A percentile compares a stretch with the other conserved stretches of the same genome.
Conservation (phyloP, 345 rosid species). For the Odontarrhena argentea region DNA sequence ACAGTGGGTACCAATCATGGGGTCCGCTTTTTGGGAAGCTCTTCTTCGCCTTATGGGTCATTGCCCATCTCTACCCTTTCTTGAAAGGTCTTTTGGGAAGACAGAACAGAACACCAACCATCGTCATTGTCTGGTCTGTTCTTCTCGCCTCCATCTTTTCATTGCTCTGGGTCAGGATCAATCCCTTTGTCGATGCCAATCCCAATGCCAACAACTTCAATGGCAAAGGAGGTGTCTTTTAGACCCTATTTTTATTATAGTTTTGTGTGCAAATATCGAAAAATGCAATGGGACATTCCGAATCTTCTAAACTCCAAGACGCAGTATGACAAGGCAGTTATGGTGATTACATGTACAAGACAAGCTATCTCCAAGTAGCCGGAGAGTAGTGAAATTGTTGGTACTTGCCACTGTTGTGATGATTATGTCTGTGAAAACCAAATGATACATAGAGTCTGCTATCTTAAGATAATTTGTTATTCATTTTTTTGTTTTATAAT, state of each 20-base stretch:
- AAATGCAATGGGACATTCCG: slow-evolving; percentile 21
- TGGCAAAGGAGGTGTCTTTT: slow-evolving; percentile 70
- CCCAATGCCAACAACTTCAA: slow-evolving; percentile 52
- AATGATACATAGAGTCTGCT: slow-evolving; percentile 31
- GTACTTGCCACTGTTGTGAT: slow-evolving; percentile 28
- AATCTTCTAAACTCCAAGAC: slow-evolving; percentile 7
- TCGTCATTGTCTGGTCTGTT: slow-evolving; percentile 97
- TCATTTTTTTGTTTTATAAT: slow-evolving; percentile 1
- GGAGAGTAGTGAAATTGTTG: slow-evolving; percentile 27
- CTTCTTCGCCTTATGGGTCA: slow-evolving; percentile 96
- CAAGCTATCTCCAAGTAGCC: slow-evolving; percentile 31
- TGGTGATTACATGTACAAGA: slow-evolving; percentile 15
- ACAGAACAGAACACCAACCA: slow-evolving; percentile 95
- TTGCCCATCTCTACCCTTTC: slow-evolving; percentile 97
- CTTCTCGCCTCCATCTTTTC: slow-evolving; percentile 99
- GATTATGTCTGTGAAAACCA: slow-evolving; percentile 26
- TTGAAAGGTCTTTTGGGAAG: slow-evolving; percentile 96
- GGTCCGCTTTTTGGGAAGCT: slow-evolving; percentile 97
- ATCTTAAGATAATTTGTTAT: slow-evolving; percentile 18
- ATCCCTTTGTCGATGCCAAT: slow-evolving; percentile 68
- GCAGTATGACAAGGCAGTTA: slow-evolving; percentile 4
- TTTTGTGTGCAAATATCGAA: slow-evolving; percentile 36
- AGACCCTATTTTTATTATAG: slow-evolving; percentile 34
- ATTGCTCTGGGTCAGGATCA: slow-evolving; percentile 96
- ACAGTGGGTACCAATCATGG: slow-evolving; percentile 99